phyloP scores from a whole-genome alignment of 352 stramenopile species.

The Synura sp. region DNA sequence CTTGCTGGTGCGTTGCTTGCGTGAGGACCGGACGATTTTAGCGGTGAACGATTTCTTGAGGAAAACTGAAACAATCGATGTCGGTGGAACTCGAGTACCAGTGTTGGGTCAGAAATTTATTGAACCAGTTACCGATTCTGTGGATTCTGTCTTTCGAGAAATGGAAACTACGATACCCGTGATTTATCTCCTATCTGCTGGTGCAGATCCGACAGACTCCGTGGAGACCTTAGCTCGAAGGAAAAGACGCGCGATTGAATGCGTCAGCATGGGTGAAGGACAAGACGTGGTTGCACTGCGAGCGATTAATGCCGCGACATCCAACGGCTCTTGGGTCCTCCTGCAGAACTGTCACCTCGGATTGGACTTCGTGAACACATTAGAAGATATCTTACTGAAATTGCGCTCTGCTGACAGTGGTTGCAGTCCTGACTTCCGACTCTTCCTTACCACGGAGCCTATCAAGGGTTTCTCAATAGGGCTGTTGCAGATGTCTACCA shows the following conservation, averaged over 20 bases:
- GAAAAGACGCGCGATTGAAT: constrained; percentile 72
- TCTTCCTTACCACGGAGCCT: constrained; percentile 87
- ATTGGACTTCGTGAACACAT: constrained; percentile 85
- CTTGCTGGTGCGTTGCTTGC: constrained; percentile 77
- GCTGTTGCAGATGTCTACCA: constrained; percentile 68
- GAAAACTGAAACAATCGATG: constrained; percentile 65
- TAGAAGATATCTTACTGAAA: constrained; percentile 70
- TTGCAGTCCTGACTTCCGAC: constrained; percentile 64
- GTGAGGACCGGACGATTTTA: constrained; percentile 86
- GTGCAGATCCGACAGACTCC: constrained; percentile 85
- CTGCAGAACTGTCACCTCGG: constrained; percentile 90
- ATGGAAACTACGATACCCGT: constrained; percentile 81
- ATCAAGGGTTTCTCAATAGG: constrained; percentile 84
- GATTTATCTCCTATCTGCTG: constrained; percentile 88
- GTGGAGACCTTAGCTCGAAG: constrained; percentile 84
- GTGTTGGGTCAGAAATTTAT: constrained; percentile 71
- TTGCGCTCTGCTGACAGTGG: constrained; percentile 57
- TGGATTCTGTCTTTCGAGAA: constrained; percentile 81
- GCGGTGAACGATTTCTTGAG: constrained; percentile 87
- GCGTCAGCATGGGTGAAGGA: constrained; percentile 93
- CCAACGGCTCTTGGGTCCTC: constrained; percentile 76
- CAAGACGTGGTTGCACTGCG: constrained; percentile 89
- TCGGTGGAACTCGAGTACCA: too few relatives aligned
- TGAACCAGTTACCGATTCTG: constrained; percentile 86
- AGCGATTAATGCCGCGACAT: constrained; percentile 1